These are phyloP conservation scores for Globisporangium spinosum DNA, from an alignment of 352 stramenopile species.

Conservation along the genomic window DNA sequence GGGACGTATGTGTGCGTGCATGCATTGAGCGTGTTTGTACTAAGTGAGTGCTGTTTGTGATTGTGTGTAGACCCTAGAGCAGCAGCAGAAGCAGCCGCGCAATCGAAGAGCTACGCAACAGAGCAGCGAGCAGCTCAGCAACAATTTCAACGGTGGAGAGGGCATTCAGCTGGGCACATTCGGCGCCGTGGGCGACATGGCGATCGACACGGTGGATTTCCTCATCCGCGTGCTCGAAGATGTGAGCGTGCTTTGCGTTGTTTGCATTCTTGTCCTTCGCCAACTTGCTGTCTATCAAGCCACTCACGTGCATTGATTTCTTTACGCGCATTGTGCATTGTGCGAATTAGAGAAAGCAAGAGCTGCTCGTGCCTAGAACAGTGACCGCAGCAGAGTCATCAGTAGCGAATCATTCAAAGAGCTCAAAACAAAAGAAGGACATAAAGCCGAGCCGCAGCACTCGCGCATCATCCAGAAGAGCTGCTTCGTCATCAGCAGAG, in stretches of 20 bases:
- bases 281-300: neutral
- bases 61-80: neutral
- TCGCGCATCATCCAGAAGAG: neutral
- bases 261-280: neutral
- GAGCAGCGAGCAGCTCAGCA: neutral
- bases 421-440: conserved; percentile 2
- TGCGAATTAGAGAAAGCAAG: conserved; percentile 34
- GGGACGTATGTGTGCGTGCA: neutral
- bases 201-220: conserved; percentile 62
- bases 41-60: neutral
- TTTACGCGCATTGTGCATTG: neutral
- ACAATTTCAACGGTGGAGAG: neutral
- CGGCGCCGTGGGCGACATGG: conserved; percentile 45
- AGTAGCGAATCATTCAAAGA: neutral
- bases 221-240: conserved; percentile 64
- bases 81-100: neutral
- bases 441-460: neutral
- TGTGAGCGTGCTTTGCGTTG: conserved; percentile 21
- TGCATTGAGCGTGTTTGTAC: neutral
- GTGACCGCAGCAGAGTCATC: neutral
- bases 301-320: neutral
- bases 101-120: neutral
- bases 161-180: conserved; percentile 37
- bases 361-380: conserved; percentile 25
- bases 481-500: neutral